A percentile compares a stretch with the other conserved stretches of the same genome.
Evolutionary conservation across 352 stramenopile genomes (phyloP).

Genomic region (Pythium aphanidermatum): DNA sequence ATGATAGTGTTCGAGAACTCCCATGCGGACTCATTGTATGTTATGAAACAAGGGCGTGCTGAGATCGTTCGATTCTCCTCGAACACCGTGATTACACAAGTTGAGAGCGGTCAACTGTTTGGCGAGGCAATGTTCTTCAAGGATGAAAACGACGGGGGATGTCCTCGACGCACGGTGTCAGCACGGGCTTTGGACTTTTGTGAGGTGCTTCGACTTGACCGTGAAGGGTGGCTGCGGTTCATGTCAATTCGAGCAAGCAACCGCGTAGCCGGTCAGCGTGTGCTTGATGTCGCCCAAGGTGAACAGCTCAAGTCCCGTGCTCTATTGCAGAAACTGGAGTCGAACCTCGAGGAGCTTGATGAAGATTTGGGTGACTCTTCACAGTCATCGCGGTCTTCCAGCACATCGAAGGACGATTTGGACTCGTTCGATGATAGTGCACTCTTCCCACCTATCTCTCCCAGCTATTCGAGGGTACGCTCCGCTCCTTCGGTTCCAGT

Average conservation of each 20-base stretch:
- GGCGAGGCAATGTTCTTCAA: conserved; percentile 25
- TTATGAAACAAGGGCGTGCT: conserved; percentile 17
- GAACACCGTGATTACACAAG: conserved; percentile 7
- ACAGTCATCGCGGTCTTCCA: neutral
- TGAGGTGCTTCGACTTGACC: conserved; percentile 16
- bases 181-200: conserved; percentile 20
- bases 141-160: neutral
- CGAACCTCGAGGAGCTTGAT: neutral
- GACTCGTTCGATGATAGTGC: conserved; percentile 1
- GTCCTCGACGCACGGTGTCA: conserved; percentile 14
- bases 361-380: neutral
- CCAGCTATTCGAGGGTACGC: neutral
- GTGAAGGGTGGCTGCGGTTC: conserved; percentile 14
- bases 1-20: conserved; percentile 25
- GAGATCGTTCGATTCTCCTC: conserved; percentile 10
- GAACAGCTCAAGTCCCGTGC: conserved; percentile 14
- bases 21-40: conserved; percentile 13
- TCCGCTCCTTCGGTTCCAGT: neutral
- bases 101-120: conserved; percentile 20
- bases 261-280: neutral
- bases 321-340: conserved; percentile 16
- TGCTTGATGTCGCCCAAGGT: conserved; percentile 14
- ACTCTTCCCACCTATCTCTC: too few species aligned
- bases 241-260: conserved; percentile 15
- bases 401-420: neutral